Conservation (phyloP, 2,329 filamentous ascomycete genomes). For the Xylariales sp. region DNA sequence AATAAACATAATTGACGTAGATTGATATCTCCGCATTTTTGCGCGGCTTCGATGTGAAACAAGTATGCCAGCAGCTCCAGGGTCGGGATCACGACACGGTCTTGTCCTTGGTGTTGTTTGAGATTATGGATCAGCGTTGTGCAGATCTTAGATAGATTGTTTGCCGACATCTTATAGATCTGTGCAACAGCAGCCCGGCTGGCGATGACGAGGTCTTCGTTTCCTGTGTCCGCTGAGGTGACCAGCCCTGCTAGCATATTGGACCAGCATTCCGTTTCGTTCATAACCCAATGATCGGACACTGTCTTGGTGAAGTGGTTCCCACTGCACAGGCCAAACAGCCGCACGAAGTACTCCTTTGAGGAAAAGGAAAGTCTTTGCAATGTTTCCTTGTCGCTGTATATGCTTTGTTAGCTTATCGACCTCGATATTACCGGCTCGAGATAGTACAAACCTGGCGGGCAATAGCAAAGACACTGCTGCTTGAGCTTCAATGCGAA, state of each 20-base stretch:
- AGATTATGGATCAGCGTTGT: constrained; percentile 51
- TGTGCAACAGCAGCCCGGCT: constrained; percentile 61
- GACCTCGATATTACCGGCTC: background rate
- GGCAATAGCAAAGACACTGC: constrained; percentile 42
- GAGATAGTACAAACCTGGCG: constrained; percentile 35
- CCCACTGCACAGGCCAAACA: constrained; percentile 42
- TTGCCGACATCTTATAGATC: constrained; percentile 39
- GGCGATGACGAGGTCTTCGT: constrained; percentile 68
- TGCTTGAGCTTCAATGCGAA: constrained; percentile 63
- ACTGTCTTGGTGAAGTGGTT: constrained; percentile 32
- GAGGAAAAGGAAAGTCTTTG: constrained; percentile 50
- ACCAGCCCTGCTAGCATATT: constrained; percentile 63
- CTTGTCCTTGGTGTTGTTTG: constrained; percentile 49
- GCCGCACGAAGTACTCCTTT: constrained; percentile 50
- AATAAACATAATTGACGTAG: constrained; percentile 60
- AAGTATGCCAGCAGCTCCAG: constrained; percentile 77
- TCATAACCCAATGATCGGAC: constrained; percentile 25
- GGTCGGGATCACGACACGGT: constrained; percentile 69
- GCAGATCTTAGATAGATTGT: constrained; percentile 40
- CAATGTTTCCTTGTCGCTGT: constrained; percentile 31
- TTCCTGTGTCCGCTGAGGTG: constrained; percentile 72
- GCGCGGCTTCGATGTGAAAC: constrained; percentile 56
- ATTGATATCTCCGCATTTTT: constrained; percentile 32
- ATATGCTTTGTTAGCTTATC: constrained; percentile 15
- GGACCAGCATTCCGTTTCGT: constrained; percentile 36